Base-by-base conservation (phyloP, 441 rosid genomes). In the Gossypium schwendimanii region DNA sequence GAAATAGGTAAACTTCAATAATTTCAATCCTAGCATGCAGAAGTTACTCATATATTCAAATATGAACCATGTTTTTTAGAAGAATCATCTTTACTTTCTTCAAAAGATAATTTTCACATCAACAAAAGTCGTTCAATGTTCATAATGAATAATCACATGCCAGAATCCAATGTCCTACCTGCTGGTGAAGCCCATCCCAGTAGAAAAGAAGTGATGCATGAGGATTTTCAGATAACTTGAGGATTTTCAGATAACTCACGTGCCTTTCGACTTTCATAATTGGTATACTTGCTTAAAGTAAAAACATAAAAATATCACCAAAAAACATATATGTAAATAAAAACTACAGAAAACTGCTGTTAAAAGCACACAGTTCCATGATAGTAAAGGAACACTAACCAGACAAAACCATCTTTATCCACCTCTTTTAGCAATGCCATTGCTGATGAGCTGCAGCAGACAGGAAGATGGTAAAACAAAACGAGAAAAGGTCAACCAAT, bases 391-490 rank as follows among this genome's bases (percentile, higher is more conserved):
- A 71, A 50, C 63, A 85, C 95, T 81, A 69, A 93, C 98, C 97
- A 93, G 74, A 95, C 92, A 85, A 95, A 95, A 60, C 92, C 89
- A 80, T 88, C 88, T 79, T 85, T 79, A 39, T 95, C 97, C 75
- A 91, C 79, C 78, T 97, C 91, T 83, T 93, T 95, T 58, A 91
- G 83, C 82, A 93, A 82, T 39, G 89, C 98, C 87, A 93, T 88
- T 84, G 98, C 86, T 57, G 97, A 95, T 28, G 97, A 91, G 79
- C 98, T 93, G 93, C 59, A 72, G 65, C 63, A 76, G 59, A 64
- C 61, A 69, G 73, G 6, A 70, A 57, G 23, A 70, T 58, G 54
- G 23, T n/a, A 23, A 64, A 65, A n/a, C 14, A 33, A 61, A 28
- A 68, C 31, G 71, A 75, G 26, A 63, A 72, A 57, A 47, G 23